phyloP scores from a whole-genome alignment of 2,329 filamentous ascomycete species.

The Tothia fuscella region DNA sequence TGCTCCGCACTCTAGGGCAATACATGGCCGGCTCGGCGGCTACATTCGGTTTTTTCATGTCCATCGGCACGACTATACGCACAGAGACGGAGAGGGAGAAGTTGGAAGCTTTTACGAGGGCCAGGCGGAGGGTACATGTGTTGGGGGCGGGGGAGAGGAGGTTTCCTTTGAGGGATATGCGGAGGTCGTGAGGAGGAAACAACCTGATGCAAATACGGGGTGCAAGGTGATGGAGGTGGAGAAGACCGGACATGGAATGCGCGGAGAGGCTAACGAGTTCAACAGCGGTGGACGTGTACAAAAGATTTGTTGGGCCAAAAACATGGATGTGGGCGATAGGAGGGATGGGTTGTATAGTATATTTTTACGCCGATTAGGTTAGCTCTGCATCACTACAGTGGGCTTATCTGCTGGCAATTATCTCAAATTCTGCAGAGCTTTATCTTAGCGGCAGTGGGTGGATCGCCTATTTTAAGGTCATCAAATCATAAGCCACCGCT shows the following conservation, averaged over 20 bases:
- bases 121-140: constrained; percentile 63
- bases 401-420: no score
- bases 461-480: no score
- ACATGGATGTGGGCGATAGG: not conserved
- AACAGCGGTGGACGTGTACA: not conserved
- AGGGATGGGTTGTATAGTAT: no score
- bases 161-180: no score
- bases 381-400: no score
- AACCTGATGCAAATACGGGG: constrained; percentile 1
- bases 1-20: constrained; percentile 87
- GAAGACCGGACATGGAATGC: not conserved
- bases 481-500: no score
- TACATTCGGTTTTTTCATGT: constrained; percentile 99
- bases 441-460: no score
- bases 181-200: no score
- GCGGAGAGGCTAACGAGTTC: not conserved
- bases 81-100: constrained; percentile 73
- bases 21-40: constrained; percentile 94
- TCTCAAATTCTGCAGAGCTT: no score
- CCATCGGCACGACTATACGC: constrained; percentile 90
- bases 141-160: constrained; percentile 34
- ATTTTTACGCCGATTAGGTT: no score
- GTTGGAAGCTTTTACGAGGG: constrained; percentile 62
- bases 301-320: not conserved
- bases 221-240: not conserved